Evolutionary conservation across 139 green algal species (phyloP).

Genomic region (Coelastrella sp.): DNA sequence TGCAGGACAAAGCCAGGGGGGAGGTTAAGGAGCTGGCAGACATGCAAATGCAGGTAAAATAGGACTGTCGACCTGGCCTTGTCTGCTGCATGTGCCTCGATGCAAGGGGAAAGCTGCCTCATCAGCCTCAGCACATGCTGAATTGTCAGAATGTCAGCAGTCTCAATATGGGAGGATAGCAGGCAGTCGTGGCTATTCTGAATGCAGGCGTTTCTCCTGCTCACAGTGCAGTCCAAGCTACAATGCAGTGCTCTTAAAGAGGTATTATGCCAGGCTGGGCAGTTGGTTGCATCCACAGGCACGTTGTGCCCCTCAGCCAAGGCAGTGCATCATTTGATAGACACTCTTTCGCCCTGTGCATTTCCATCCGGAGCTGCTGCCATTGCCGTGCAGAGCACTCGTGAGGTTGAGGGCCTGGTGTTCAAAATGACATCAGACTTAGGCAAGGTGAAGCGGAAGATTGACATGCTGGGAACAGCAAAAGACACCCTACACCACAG

Average conservation of each 20-base stretch:
- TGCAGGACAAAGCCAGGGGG: constrained; percentile 43
- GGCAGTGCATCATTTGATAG: not conserved
- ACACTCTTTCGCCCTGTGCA: not conserved
- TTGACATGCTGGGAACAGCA: constrained; percentile 73
- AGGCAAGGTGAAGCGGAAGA: constrained; percentile 57
- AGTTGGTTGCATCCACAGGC: not conserved
- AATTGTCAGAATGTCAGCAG: too few relatives aligned
- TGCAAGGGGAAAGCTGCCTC: too few relatives aligned
- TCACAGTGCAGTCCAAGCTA: too few relatives aligned
- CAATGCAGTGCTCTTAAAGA: too few relatives aligned
- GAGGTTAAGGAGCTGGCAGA: constrained; percentile 40
- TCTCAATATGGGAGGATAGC: too few relatives aligned
- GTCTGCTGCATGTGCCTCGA: too few relatives aligned
- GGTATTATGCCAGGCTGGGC: too few relatives aligned
- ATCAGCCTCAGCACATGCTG: too few relatives aligned
- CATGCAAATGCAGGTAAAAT: constrained; percentile 27
- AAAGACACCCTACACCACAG: constrained; percentile 77
- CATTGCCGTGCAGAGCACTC: constrained; percentile 24
- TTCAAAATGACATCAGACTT: constrained; percentile 61
- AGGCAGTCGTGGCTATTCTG: too few relatives aligned
- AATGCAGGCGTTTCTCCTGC: too few relatives aligned
- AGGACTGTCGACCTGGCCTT: not conserved
- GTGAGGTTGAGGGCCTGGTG: constrained; percentile 57
- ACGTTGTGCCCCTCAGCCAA: not conserved
- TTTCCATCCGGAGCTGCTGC: too few relatives aligned